Evolutionary conservation across 345 rosid species (phyloP), one percentile per base, ranked within the genome.

Genomic region (Mercurialis annua): DNA sequence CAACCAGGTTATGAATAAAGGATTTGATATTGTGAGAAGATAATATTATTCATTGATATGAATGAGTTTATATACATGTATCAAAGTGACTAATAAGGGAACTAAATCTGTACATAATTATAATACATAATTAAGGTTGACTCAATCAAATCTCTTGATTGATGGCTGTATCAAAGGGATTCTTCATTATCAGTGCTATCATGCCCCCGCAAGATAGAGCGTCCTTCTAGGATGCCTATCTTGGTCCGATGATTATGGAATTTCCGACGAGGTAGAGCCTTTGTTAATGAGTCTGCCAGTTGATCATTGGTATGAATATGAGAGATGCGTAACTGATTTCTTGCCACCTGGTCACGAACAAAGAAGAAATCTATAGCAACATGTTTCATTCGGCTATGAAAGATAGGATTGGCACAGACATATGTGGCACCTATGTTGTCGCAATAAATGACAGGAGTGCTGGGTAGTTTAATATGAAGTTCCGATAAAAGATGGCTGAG

Each of bases 181-280:
- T 9, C 2, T 44, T 16, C 48, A 6, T 9, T 2, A 10, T 53
- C 26, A 24, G 23, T 53, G 29, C 31, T 53, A 53, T 53, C 12
- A 55, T 55, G 59, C 36, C 59, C 59, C n/a, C 30, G 10, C 0
- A 55, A 55, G 60, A 55, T 55, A 55, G 36, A 55, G 23, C 40
- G 0, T 55, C 60, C 40, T 27, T 15, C 18, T 10, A 15, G 36
- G 10, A 55, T 27, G 20, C 38, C 20, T 27, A 55, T 55, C 18
- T 55, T 29, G 38, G 24, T 27, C 6, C 4, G 60, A 55, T 55
- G 40, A 55, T 10, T 29, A 10, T 55, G 36, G 27, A 55, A 55
- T 29, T 55, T 1, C 27, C 21, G 10, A 27, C 7, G 11, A 10
- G 40, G 36, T 0, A 55, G 23, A 2, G 60, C 36, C 20, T 30